phyloP scores from a whole-genome alignment of 805 yeast genomes.

The Saturnispora gosingensis region DNA sequence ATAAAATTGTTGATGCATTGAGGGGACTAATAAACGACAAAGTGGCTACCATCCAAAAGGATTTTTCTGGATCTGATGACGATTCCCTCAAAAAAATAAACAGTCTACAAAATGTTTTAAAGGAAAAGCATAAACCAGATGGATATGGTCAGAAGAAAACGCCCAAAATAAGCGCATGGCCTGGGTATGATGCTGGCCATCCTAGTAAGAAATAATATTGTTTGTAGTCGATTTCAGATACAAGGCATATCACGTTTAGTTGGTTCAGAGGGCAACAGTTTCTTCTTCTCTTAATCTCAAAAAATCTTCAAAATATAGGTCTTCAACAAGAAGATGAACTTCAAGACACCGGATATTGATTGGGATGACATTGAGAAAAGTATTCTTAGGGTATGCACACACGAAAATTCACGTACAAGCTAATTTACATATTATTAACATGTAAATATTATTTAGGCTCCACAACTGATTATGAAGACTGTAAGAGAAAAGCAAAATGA shows the following conservation, averaged over 20 bases:
- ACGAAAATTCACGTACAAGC: neutral
- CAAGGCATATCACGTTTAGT: neutral
- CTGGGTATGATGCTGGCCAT: conserved; percentile 60
- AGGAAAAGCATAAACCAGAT: conserved; percentile 3
- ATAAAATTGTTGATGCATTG: conserved; percentile 29
- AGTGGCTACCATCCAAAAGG: conserved; percentile 14
- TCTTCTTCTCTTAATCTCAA: neutral
- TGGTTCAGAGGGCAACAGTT: neutral
- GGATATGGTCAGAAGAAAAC: conserved; percentile 1
- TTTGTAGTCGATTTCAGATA: neutral
- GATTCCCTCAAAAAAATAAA: conserved; percentile 9
- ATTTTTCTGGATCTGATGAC: neutral
- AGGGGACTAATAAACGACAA: conserved; percentile 23
- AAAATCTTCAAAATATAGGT: neutral
- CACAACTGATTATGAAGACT: conserved; percentile 10
- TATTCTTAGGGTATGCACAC: conserved; percentile 19
- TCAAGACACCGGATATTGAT: conserved; percentile 18
- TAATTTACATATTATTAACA: neutral
- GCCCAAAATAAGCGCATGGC: conserved; percentile 40
- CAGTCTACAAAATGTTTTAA: conserved; percentile 14
- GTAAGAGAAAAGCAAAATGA: conserved; percentile 1
- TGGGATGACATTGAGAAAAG: conserved; percentile 22
- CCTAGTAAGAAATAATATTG: conserved; percentile 27
- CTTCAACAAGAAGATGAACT: conserved; percentile 9
- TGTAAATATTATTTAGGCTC: conserved; percentile 8